Conservation (phyloP, 257 asterid species). For the Asclepias syriaca region DNA sequence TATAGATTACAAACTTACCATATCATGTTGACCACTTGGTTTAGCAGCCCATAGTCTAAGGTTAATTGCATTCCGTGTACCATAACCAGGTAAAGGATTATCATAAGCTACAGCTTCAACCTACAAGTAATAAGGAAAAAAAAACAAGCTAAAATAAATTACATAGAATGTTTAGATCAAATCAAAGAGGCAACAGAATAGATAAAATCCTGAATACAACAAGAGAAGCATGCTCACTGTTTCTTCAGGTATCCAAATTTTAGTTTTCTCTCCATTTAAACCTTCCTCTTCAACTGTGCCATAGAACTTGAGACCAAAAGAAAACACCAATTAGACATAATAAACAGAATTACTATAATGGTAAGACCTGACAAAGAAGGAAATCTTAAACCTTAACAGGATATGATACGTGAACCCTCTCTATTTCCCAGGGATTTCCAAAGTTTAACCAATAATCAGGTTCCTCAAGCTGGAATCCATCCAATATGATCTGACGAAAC, state of each 20-base stretch:
- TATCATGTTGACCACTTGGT: slow-evolving; percentile 51
- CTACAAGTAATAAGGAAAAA: slow-evolving; percentile 20
- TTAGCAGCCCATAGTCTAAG: slow-evolving; percentile 57
- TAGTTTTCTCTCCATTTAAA: slow-evolving; percentile 30
- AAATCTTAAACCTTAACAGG: slow-evolving; percentile 44
- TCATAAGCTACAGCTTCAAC: slow-evolving; percentile 55
- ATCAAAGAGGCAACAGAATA: neutral
- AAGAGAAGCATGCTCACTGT: slow-evolving; percentile 30
- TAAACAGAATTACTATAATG: slow-evolving; percentile 13
- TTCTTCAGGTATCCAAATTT: slow-evolving; percentile 50
- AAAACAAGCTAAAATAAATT: too few species aligned
- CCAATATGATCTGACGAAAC: slow-evolving; percentile 47
- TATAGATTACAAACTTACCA: slow-evolving; percentile 41
- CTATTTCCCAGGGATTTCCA: slow-evolving; percentile 58
- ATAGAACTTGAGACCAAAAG: slow-evolving; percentile 30
- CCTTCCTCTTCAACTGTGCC: slow-evolving; percentile 43
- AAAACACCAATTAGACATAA: slow-evolving; percentile 13
- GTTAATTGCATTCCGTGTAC: slow-evolving; percentile 45
- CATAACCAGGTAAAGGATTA: slow-evolving; percentile 52
- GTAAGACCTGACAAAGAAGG: slow-evolving; percentile 11
- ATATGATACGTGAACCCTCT: slow-evolving; percentile 49
- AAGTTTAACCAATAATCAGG: slow-evolving; percentile 54
- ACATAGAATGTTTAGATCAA: neutral
- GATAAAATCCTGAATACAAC: neutral
- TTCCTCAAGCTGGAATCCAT: slow-evolving; percentile 50